Evolutionary conservation across 768 basidiomycete species (phyloP), one percentile per base, ranked within the genome.

Genomic region (Plicaturopsis crispa): DNA sequence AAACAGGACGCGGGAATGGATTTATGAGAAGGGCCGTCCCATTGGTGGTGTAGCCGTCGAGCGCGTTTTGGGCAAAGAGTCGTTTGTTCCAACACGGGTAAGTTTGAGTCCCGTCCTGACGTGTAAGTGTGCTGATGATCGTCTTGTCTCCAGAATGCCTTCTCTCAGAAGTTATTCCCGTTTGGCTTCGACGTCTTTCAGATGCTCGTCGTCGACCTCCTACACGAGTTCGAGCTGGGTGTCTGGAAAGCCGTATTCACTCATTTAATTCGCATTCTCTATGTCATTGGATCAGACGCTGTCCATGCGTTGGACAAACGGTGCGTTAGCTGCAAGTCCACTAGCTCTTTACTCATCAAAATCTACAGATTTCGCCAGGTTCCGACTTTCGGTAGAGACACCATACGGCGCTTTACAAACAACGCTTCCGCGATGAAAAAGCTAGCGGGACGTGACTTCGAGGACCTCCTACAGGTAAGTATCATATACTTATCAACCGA

Each of bases 151-250:
- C 41, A 69, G 65, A 69, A 64, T 44, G 54, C 62, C 0, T 68
- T 68, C 38, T 54, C 57, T 0, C 23, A 47, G 6, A 40, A 37
- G 0, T 38, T 63, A 2, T 33, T 33, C 2, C 12, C 28, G 6
- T 4, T 16, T 10, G 52, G 43, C 4, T 50, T 62, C 32, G 40
- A 63, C 19, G 33, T 59, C 3, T 59, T 51, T 33, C n/a, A 12
- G 4, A 45, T 62, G 32, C 40, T 63, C 0, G 55, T 59, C 0
- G 51, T 58, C 11, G 65, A 69, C 36, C 38, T 63, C 2, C 48
- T 68, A 46, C 66, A 67, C 38, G 62, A 66, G 40, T 43, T 63
- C 39, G 60, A 65, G 31, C 43, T 65, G 0, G 62, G 66, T 0
- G 53, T 62, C 1, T 67, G 62, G 60, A 67, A 63, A 31, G 44